These are phyloP conservation scores for Massarina eburnea DNA, from an alignment of 2,329 filamentous ascomycete species.

Conservation along the genomic window DNA sequence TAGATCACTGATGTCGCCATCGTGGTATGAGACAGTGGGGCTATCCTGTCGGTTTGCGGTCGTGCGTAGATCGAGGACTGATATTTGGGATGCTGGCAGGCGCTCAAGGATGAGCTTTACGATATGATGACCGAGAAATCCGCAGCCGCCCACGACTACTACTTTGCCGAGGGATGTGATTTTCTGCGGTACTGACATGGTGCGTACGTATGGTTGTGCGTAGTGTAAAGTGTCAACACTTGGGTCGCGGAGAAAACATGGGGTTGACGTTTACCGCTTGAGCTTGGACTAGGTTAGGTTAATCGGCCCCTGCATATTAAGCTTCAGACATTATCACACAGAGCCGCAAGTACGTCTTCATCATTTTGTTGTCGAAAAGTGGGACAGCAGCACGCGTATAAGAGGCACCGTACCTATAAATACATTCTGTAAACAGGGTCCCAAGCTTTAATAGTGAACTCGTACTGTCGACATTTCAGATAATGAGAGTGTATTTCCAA, in stretches of 20 bases:
- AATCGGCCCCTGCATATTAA: neutral
- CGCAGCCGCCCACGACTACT: conserved; percentile 54
- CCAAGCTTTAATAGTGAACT: no score
- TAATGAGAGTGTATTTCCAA: no score
- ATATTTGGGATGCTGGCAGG: conserved; percentile 47
- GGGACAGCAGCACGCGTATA: no score
- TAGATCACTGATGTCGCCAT: conserved; percentile 53
- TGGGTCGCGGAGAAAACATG: neutral
- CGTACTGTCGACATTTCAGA: no score
- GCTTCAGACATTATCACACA: no score
- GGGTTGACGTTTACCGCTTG: neutral
- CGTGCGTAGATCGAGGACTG: conserved; percentile 52
- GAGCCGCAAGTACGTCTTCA: no score
- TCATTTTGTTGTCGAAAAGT: no score
- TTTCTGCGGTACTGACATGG: conserved; percentile 7
- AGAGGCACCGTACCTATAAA: no score
- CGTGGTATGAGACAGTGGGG: conserved; percentile 50
- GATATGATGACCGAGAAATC: conserved; percentile 55
- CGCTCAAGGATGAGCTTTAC: conserved; percentile 48
- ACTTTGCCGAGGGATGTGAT: conserved; percentile 47
- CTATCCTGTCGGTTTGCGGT: conserved; percentile 43
- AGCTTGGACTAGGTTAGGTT: no score
- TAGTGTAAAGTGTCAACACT: neutral
- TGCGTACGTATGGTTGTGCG: neutral
- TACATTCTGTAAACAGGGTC: no score